Evolutionary conservation across 2,329 filamentous ascomycete species (phyloP).

Genomic region (Mollisia scopiformis): DNA sequence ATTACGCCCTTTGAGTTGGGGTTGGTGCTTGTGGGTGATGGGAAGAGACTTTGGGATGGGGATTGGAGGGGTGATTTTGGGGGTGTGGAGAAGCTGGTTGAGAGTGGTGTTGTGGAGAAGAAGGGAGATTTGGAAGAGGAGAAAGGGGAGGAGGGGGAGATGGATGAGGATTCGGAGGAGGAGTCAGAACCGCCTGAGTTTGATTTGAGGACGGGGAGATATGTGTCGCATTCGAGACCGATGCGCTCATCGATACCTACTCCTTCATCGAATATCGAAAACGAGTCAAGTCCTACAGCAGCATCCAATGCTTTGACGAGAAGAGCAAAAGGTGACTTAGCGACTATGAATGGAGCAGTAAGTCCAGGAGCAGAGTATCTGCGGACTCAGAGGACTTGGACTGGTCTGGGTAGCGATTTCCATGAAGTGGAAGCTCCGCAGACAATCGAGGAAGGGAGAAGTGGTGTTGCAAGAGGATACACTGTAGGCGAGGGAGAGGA

Average conservation of each 20-base stretch:
- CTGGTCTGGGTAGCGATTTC: slow-evolving; percentile 88
- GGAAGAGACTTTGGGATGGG: slow-evolving; percentile 80
- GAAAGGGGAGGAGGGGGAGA: not conserved
- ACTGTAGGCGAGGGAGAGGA: slow-evolving; percentile 63
- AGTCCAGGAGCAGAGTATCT: slow-evolving; percentile 92
- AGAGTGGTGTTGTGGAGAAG: slow-evolving; percentile 27
- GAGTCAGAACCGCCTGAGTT: slow-evolving; percentile 72
- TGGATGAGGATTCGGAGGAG: not conserved
- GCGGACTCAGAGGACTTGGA: slow-evolving; percentile 83
- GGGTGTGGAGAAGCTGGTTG: slow-evolving; percentile 47
- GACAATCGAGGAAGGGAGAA: slow-evolving; percentile 84
- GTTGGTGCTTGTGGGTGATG: slow-evolving; percentile 74
- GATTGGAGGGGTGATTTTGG: slow-evolving; percentile 90
- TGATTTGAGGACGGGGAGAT: slow-evolving; percentile 84
- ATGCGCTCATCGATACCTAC: slow-evolving; percentile 50
- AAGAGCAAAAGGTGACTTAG: slow-evolving; percentile 69
- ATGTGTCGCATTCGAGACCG: slow-evolving; percentile 78
- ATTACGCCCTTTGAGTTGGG: slow-evolving; percentile 94
- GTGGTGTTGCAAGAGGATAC: slow-evolving; percentile 89
- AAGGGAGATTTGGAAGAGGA: slow-evolving; percentile 4
- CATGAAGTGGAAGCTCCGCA: slow-evolving; percentile 61
- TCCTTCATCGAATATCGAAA: slow-evolving; percentile 21
- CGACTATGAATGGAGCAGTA: slow-evolving; percentile 80
- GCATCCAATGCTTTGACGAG: slow-evolving; percentile 62
- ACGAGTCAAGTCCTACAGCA: slow-evolving; percentile 15